Conservation (phyloP, 352 stramenopile species). For the Blastocystis hominis region DNA sequence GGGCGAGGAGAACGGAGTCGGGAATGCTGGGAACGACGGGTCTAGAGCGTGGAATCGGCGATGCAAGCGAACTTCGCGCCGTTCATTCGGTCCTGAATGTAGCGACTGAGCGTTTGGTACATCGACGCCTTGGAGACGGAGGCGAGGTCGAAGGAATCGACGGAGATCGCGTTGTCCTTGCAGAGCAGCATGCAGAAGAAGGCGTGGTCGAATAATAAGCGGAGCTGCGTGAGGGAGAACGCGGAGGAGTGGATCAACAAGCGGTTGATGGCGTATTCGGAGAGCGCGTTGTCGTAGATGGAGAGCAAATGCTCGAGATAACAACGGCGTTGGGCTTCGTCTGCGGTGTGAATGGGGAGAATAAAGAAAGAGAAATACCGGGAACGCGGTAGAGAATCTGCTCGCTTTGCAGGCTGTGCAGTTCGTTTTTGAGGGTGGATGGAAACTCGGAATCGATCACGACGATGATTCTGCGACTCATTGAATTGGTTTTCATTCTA, state of each 20-base stretch:
- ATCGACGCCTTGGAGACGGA: not conserved
- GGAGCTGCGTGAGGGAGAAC: not conserved
- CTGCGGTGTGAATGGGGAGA: not conserved
- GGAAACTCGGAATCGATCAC: not conserved
- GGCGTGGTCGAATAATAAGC: not conserved
- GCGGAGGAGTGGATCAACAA: not conserved
- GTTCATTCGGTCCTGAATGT: not conserved
- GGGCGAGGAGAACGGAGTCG: not conserved
- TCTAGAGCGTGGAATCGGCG: not conserved
- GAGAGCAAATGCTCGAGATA: not conserved
- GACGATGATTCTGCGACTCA: not conserved
- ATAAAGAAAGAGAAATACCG: not conserved
- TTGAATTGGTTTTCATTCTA: not conserved
- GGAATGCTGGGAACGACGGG: conserved; percentile 4
- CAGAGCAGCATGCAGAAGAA: not conserved
- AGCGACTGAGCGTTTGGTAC: not conserved
- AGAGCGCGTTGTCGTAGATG: not conserved
- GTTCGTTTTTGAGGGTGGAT: not conserved
- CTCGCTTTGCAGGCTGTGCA: not conserved
- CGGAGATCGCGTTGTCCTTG: not conserved
- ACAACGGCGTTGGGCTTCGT: not conserved
- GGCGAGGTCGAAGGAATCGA: not conserved
- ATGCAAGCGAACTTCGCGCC: not conserved
- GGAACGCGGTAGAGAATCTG: not conserved
- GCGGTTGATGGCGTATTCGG: not conserved